Base-by-base conservation (phyloP, 352 stramenopile genomes). In the Pythium volutum region DNA sequence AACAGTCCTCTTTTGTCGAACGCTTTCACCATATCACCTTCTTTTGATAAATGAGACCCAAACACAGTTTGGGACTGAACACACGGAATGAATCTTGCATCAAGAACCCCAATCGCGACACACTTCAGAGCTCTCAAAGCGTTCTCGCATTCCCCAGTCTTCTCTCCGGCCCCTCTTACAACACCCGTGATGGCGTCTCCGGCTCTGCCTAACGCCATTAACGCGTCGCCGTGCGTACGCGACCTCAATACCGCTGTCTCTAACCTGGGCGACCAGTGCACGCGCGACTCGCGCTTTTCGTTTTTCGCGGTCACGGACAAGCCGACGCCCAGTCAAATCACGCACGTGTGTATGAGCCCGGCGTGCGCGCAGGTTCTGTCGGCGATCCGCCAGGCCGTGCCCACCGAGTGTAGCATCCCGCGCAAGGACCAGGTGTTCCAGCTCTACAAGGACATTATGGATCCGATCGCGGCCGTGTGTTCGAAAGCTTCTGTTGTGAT, bases 391-490 rank as follows among this genome's bases (percentile, higher is more conserved):
- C 10, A 38, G 31, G 49, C 34, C n/a, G 34, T 46, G 31, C n/a
- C 34, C 9, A 56, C 16, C n/a, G 49, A 56, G 34, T 56, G 49
- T 33, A 10, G 31, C 9, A 39, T 56, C 33, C 1, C 7, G 10
- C 8, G 3, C n/a, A 29, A 15, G 8, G n/a, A 26, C 48, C 12
- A 23, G 34, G 15, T 3, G 22, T 5, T 56, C 9, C 14, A 27
- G n/a, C 33, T 56, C 31, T 56, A 56, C 49, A 45, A 46, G 34
- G 27, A 56, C 7, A 22, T 56, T 4, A 33, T 56, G 16, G 22
- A 56, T 20, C 49, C 49, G 1, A 56, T 56, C 22, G 20, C 34
- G 7, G 34, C 31, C 7, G 33, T 46, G 31, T 56, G 49, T 34
- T 27, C 42, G 3, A 49, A 49, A 14, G n/a, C 20, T 20, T 26